Conservation (phyloP, 345 rosid genomes). For the Gossypium thurberi region DNA sequence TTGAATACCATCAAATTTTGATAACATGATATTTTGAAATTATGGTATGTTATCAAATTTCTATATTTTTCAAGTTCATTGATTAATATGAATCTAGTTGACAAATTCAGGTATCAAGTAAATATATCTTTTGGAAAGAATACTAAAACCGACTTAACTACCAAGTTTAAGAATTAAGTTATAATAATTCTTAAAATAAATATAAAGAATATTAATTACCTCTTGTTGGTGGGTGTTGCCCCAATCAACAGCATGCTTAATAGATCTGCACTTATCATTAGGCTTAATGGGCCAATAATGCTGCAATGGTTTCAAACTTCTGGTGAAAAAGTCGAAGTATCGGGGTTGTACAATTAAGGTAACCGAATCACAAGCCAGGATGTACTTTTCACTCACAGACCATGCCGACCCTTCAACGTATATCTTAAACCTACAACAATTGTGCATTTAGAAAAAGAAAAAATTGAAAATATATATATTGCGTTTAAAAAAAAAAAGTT, state of each 20-base stretch:
- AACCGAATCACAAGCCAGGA: conserved; percentile 72
- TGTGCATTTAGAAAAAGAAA: neutral
- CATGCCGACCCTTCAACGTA: conserved; percentile 80
- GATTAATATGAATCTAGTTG: no score
- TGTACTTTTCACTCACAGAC: conserved; percentile 87
- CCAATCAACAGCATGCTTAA: conserved; percentile 73
- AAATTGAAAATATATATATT: neutral
- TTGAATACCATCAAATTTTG: no score
- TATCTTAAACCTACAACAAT: conserved; percentile 56
- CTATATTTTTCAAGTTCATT: no score
- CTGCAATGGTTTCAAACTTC: conserved; percentile 52
- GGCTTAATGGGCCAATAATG: conserved; percentile 75
- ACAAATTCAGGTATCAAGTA: no score
- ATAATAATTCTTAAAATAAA: no score
- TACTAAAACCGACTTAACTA: no score
- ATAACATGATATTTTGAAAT: no score
- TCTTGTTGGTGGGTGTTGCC: conserved; percentile 52
- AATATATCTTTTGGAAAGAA: no score
- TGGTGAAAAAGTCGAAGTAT: conserved; percentile 63
- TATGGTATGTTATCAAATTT: no score
- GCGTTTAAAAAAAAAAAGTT: no score
- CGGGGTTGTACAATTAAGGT: conserved; percentile 54
- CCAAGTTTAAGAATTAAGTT: no score
- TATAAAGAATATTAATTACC: conserved; percentile 31
- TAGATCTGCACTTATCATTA: conserved; percentile 60